Percentiles rank a stretch among this genome's conserved stretches.
These are phyloP conservation scores for Brachypodium distachyon DNA, from an alignment of 202 grass and related monocot species.

Conservation along the genomic window DNA sequence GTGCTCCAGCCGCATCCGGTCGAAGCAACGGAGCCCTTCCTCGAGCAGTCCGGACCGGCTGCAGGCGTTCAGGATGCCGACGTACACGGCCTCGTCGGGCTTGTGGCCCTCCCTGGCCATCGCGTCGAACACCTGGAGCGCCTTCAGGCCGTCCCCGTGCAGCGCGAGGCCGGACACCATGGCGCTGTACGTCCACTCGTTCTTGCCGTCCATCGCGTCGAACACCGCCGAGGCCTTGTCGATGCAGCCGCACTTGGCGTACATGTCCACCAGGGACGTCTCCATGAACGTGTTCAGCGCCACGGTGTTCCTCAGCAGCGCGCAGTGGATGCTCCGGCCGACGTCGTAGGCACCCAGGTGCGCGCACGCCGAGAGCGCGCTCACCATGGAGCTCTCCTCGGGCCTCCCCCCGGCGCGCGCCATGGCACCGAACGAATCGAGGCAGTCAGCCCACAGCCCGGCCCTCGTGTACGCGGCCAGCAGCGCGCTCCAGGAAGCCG, in stretches of 20 bases:
- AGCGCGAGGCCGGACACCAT: constrained; percentile 50
- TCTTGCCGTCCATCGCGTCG: constrained; percentile 34
- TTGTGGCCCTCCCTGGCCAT: constrained; percentile 41
- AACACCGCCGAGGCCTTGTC: constrained; percentile 44
- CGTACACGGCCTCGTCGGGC: constrained; percentile 58
- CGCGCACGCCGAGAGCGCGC: constrained; percentile 46
- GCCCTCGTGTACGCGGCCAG: constrained; percentile 40
- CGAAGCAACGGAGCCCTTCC: constrained; percentile 67
- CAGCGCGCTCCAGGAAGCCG: constrained; percentile 65
- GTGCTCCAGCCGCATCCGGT: constrained; percentile 69
- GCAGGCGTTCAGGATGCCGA: constrained; percentile 62
- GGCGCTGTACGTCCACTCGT: constrained; percentile 46
- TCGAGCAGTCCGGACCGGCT: constrained; percentile 55
- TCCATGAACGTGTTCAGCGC: constrained; percentile 49
- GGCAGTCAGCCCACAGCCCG: constrained; percentile 38
- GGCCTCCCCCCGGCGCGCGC: constrained; percentile 24
- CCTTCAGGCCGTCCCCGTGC: constrained; percentile 47
- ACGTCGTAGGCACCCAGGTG: constrained; percentile 49
- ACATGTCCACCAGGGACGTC: constrained; percentile 75
- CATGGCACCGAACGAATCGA: constrained; percentile 46
- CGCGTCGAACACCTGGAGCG: constrained; percentile 38
- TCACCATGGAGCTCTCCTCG: constrained; percentile 69
- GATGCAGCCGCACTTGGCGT: constrained; percentile 59
- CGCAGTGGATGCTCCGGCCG: constrained; percentile 51
- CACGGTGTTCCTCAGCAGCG: constrained; percentile 42